Evolutionary conservation across 2,329 filamentous ascomycete species (phyloP).

Genomic region (Ascochyta fabae): DNA sequence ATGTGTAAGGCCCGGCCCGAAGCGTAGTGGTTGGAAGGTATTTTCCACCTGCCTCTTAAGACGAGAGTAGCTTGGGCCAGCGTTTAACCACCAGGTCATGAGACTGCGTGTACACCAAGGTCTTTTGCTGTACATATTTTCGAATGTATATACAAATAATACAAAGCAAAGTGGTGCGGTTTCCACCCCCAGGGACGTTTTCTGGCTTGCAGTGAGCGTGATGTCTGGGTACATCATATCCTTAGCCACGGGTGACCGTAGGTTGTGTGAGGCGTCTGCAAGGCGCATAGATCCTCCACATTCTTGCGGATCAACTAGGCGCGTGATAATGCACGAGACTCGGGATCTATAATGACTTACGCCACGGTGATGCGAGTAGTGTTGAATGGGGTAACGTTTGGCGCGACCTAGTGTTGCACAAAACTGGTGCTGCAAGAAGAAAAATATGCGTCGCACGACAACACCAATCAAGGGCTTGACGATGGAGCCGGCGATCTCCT

Average conservation of each 20-base stretch:
- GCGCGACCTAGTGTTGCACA: slow-evolving; percentile 5
- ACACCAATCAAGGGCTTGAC: not conserved
- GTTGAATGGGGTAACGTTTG: not conserved
- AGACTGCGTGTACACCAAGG: not conserved
- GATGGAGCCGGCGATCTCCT: not conserved
- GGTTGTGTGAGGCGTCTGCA: slow-evolving; percentile 11
- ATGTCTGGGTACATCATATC: not conserved
- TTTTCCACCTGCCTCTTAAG: slow-evolving; percentile 7
- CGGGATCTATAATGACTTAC: not conserved
- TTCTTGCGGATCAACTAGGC: not conserved
- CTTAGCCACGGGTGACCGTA: not conserved
- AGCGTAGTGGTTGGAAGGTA: slow-evolving; percentile 3
- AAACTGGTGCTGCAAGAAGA: slow-evolving; percentile 1
- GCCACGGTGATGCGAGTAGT: slow-evolving; percentile 1
- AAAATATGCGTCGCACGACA: not conserved
- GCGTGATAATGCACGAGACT: not conserved
- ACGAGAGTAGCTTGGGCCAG: not conserved
- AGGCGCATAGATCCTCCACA: slow-evolving; percentile 17
- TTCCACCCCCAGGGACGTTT: not conserved
- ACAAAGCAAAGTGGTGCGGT: not conserved
- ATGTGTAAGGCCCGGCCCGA: slow-evolving; percentile 5
- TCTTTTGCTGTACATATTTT: slow-evolving; percentile 1
- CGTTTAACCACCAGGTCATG: not conserved
- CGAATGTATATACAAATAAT: slow-evolving; percentile 1
- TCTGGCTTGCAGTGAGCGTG: not conserved